Base-by-base conservation (phyloP, 345 rosid species). In the Carallia pectinifolia region DNA sequence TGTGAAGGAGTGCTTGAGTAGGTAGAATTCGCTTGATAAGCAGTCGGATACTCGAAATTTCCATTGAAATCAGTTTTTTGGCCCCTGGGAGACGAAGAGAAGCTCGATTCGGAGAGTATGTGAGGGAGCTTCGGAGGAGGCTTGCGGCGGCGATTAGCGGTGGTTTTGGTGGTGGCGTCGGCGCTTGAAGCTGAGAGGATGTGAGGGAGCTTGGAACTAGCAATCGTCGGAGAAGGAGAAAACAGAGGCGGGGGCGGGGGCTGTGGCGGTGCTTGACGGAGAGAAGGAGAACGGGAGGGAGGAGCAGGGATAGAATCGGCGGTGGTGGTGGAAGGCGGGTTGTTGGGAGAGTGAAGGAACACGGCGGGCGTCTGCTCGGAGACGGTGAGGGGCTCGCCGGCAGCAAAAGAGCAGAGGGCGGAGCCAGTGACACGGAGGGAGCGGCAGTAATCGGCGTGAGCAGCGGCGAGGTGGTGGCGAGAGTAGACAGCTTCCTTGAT, bases 371-470 rank as follows among this genome's bases (percentile, higher is more conserved):
- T 88, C 65, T 89, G 85, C 66, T 86, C 87, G 4, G 99, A 89
- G 63, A 95, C 94, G 64, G 91, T 65, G 58, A 92, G 85, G 6
- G 85, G 84, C 72, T 95, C 97, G 29, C 95, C 91, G 47, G 84
- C 78, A 8, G 98, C 97, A 76, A 95, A 95, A 34, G 82, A 34
- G 65, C 85, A 89, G 64, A 95, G 98, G 66, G 98, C 97, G 10
- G 88, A 82, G 81, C 99, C 99, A 1, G 98, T 90, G 53, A 81
- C 65, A 53, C 96, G 96, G 48, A 95, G 92, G 6, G 94, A 88
- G 53, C 92, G 87, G 81, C 92, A 90, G 81, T 95, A 95, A 66
- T 95, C 99, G 34, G 98, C 89, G 83, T 92, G 97, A 61, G 99
- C 97, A 0, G 89, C 85, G 33, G 99, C 98, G 1, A 95, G 79